A percentile compares a stretch with the other conserved stretches of the same genome.
These are phyloP conservation scores for Geotrichum candidum DNA, from an alignment of 1,139 yeast species.

Conservation along the genomic window DNA sequence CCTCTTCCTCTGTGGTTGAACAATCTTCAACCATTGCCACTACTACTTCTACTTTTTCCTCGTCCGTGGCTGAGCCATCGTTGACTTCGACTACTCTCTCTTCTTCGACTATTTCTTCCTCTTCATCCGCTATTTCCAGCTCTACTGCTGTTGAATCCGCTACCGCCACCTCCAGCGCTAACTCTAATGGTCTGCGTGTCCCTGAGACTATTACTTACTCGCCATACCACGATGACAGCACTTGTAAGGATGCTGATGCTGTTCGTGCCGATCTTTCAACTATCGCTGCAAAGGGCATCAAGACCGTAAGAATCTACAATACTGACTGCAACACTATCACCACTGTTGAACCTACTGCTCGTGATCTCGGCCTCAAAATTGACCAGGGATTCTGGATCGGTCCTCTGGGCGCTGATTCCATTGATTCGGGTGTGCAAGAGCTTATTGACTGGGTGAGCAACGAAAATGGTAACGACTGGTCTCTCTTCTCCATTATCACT, in stretches of 20 bases:
- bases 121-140: neutral
- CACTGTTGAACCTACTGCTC: constrained; percentile 59
- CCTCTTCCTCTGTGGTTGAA: constrained; percentile 18
- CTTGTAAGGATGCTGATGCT: constrained; percentile 55
- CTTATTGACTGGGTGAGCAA: constrained; percentile 43
- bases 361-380: constrained; percentile 57
- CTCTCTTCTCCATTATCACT: constrained; percentile 62
- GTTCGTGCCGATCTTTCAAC: constrained; percentile 55
- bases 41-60: neutral
- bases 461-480: constrained; percentile 53
- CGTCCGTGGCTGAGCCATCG: neutral
- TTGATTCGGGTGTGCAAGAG: constrained; percentile 52
- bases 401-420: constrained; percentile 55
- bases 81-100: neutral
- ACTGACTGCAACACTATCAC: constrained; percentile 71
- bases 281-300: constrained; percentile 58
- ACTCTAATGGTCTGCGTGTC: constrained; percentile 22
- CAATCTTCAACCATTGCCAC: neutral
- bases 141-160: neutral
- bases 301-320: constrained; percentile 69
- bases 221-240: constrained; percentile 64
- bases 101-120: neutral
- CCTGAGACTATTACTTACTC: constrained; percentile 69
- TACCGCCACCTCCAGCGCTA: neutral
- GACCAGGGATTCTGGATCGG: constrained; percentile 86